phyloP scores from a whole-genome alignment of 2,329 filamentous ascomycete species.

The Rutstroemia sydowiana region DNA sequence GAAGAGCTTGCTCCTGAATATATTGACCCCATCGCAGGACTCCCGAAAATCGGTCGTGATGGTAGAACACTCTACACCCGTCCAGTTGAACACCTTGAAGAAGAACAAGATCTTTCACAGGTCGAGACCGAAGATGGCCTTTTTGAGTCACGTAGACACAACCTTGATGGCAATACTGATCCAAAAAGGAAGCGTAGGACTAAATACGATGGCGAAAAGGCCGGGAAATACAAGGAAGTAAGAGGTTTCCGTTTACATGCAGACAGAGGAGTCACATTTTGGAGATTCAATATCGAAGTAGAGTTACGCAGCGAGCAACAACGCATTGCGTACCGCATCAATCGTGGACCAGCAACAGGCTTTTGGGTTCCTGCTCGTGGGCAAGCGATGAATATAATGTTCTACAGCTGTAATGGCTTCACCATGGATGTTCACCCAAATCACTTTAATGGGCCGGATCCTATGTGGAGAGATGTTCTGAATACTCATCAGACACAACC shows the following conservation, averaged over 20 bases:
- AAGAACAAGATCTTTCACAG: slow-evolving; percentile 68
- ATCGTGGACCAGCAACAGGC: slow-evolving; percentile 53
- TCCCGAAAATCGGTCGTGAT: slow-evolving; percentile 76
- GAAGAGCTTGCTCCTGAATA: slow-evolving; percentile 70
- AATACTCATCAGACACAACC: slow-evolving; percentile 72
- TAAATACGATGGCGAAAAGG: slow-evolving; percentile 68
- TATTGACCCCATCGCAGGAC: slow-evolving; percentile 80
- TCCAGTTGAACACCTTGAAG: slow-evolving; percentile 78
- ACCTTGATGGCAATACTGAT: slow-evolving; percentile 44
- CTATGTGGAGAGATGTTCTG: slow-evolving; percentile 89
- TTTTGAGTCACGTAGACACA: slow-evolving; percentile 61
- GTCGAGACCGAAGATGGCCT: slow-evolving; percentile 76
- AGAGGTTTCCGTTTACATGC: slow-evolving; percentile 70
- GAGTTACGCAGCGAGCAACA: slow-evolving; percentile 65
- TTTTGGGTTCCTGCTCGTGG: slow-evolving; percentile 81
- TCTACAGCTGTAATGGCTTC: slow-evolving; percentile 97
- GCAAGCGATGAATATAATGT: slow-evolving; percentile 97
- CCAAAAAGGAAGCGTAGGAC: slow-evolving; percentile 44
- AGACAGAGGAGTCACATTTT: slow-evolving; percentile 71
- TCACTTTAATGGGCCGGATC: slow-evolving; percentile 80
- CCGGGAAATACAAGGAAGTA: slow-evolving; percentile 76
- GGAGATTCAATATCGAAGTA: slow-evolving; percentile 78
- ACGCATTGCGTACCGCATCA: slow-evolving; percentile 72
- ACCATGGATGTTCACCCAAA: too few species aligned
- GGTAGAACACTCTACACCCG: slow-evolving; percentile 84